phyloP scores from a whole-genome alignment of 2,329 filamentous ascomycete genomes.

The Hypoxylon rubiginosum region DNA sequence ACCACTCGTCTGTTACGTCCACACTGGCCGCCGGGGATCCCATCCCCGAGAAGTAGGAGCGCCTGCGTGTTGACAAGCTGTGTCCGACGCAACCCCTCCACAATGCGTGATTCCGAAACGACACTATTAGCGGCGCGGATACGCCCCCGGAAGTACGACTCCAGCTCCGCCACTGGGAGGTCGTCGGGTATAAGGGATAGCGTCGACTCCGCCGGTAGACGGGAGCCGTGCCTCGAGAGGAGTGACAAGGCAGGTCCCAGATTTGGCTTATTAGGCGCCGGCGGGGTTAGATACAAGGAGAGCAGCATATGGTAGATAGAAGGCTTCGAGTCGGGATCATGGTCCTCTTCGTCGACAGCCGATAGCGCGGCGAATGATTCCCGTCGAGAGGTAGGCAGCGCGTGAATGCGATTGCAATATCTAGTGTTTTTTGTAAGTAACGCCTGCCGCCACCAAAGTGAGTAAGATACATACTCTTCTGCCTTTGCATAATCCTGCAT shows the following conservation, averaged over 20 bases:
- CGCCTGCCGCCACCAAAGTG: constrained; percentile 10
- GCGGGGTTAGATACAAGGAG: constrained; percentile 88
- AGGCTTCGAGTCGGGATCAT: constrained; percentile 64
- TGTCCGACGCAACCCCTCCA: constrained; percentile 81
- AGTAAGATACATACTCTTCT: constrained; percentile 77
- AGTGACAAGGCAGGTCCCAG: constrained; percentile 86
- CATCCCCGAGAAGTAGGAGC: constrained; percentile 79
- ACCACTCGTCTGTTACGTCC: constrained; percentile 77
- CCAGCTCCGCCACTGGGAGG: constrained; percentile 82
- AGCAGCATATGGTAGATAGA: constrained; percentile 95
- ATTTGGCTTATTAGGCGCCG: constrained; percentile 77
- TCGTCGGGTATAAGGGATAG: constrained; percentile 86
- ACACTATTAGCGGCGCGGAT: constrained; percentile 88
- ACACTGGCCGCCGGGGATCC: constrained; percentile 64
- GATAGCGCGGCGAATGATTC: constrained; percentile 48
- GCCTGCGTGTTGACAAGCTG: constrained; percentile 84
- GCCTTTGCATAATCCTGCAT: constrained; percentile 88
- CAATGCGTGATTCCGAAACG: constrained; percentile 83
- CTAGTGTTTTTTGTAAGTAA: constrained; percentile 57
- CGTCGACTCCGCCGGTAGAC: constrained; percentile 88
- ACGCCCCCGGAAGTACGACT: constrained; percentile 91
- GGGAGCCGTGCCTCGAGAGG: constrained; percentile 91
- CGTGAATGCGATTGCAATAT: constrained; percentile 89
- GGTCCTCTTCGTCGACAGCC: constrained; percentile 62
- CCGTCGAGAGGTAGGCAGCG: constrained; percentile 41